phyloP scores from a whole-genome alignment of 768 basidiomycete genomes.

The Cystobasidium onofrii region DNA sequence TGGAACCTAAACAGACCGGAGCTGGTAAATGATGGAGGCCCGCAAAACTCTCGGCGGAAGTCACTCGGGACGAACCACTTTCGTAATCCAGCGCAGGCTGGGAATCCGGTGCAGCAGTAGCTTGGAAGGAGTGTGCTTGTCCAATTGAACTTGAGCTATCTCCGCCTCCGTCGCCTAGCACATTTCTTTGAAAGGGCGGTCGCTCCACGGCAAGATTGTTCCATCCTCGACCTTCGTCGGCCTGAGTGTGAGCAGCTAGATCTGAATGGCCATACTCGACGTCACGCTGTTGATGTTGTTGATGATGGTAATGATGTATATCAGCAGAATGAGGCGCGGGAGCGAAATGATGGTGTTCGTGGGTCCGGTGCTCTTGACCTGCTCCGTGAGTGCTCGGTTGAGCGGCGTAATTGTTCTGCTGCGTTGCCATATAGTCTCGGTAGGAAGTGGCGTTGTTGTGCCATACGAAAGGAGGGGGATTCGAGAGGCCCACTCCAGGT shows the following conservation, averaged over 20 bases:
- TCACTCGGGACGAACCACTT: constrained; percentile 2
- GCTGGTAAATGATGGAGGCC: not conserved
- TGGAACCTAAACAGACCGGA: not conserved
- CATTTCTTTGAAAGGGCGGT: too few species aligned
- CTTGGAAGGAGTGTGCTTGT: not conserved
- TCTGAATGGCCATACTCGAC: too few species aligned
- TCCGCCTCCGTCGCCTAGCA: too few species aligned
- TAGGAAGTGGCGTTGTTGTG: not conserved
- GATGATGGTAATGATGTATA: too few species aligned
- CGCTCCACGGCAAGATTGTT: too few species aligned
- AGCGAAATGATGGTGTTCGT: not conserved
- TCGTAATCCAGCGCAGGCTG: not conserved
- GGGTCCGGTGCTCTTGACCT: not conserved
- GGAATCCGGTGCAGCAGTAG: not conserved
- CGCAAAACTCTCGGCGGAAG: not conserved
- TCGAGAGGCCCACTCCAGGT: not conserved
- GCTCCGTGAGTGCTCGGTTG: not conserved
- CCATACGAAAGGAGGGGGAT: not conserved
- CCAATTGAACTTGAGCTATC: too few species aligned
- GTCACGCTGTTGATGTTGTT: too few species aligned
- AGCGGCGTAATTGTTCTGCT: not conserved
- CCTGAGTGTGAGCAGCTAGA: too few species aligned
- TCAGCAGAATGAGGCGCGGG: too few species aligned
- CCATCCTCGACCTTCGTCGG: too few species aligned
- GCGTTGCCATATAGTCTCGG: constrained; percentile 2